phyloP scores from a whole-genome alignment of 2,329 filamentous ascomycete species.

The Fusarium bulbicola region DNA sequence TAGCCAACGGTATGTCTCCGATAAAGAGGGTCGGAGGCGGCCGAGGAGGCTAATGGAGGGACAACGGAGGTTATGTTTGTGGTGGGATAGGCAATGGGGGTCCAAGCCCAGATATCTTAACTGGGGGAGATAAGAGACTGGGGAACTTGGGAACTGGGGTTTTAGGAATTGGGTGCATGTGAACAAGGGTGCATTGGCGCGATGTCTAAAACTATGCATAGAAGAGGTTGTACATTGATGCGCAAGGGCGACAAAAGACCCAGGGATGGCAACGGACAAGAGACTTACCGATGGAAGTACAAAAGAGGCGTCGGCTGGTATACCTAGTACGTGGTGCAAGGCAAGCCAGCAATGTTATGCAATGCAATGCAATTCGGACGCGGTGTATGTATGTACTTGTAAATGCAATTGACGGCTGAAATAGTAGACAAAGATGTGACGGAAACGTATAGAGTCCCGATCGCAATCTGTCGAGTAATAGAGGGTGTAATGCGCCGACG shows the following conservation, averaged over 20 bases:
- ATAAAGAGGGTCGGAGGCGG: conserved; percentile 27
- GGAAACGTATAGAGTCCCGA: conserved; percentile 29
- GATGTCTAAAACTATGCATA: conserved; percentile 5
- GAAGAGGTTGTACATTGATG: conserved; percentile 20
- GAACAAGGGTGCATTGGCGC: conserved; percentile 12
- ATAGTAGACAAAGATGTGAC: conserved; percentile 5
- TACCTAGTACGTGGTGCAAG: conserved; percentile 26
- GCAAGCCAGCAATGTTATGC: conserved; percentile 16
- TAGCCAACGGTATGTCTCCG: conserved; percentile 27
- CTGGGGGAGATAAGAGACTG: conserved; percentile 34
- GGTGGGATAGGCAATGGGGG: conserved; percentile 30
- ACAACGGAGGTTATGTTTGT: conserved; percentile 28
- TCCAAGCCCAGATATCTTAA: conserved; percentile 26
- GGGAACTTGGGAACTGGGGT: conserved; percentile 24
- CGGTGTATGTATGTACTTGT: conserved; percentile 1
- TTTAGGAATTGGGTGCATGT: conserved; percentile 2
- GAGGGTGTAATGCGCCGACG: conserved; percentile 37
- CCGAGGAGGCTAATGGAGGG: conserved; percentile 8
- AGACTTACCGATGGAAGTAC: conserved; percentile 29
- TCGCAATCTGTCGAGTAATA: conserved; percentile 7
- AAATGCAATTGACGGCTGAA: conserved; percentile 11
- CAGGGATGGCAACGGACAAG: conserved; percentile 1
- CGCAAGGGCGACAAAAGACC: conserved; percentile 2
- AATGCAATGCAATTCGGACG: conserved; percentile 12
- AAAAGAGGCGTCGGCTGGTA: conserved; percentile 11